Evolutionary conservation across 345 rosid species (phyloP), one percentile per base, ranked within the genome.

Genomic region (Gossypium bickii): DNA sequence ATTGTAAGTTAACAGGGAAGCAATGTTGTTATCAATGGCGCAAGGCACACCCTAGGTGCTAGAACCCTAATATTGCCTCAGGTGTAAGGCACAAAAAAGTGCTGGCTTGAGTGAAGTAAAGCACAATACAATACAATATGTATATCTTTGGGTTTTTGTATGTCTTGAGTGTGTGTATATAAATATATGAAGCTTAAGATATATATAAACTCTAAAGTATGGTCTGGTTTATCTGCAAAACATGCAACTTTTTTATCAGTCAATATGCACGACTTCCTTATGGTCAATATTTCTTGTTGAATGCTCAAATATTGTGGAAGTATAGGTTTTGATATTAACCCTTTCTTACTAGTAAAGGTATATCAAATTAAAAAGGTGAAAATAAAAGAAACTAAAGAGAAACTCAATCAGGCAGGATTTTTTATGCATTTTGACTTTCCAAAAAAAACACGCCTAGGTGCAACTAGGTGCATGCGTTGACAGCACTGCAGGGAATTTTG

Each of bases 351-450:
- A 53, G 22, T 53, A 53, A 53, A 53, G 58, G 12, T 53, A 53
- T 53, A 7, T n/a, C 22, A n/a, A 53, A 17, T 7, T 18, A 2
- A 53, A 53, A 53, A 53, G 1, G 11, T n/a, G 83, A 90, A 74
- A 97, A 94, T 41, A 29, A 53, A 62, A 52, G 58, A 65, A 15
- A 29, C 22, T 52, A 17, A n/a, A 53, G 3, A 6, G 58, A 53
- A 53, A 18, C 18, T 53, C 58, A 53, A 8, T 53, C 57, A 53
- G 57, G 17, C 9, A 3, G 57, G 22, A 9, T n/a, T n/a, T 16
- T 17, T 53, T 53, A 18, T 53, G 18, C 41, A 5, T 34, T 34
- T 53, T 7, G 58, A 2, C 58, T 53, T 53, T 17, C 24, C 58
- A 53, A 1, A 53, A 53, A 53, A 17, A n/a, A 2, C 9, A 20